Percentiles rank a stretch among this genome's conserved stretches.
Conservation (phyloP, 164 flowering plant genomes). For the Tetracentron sinense region DNA sequence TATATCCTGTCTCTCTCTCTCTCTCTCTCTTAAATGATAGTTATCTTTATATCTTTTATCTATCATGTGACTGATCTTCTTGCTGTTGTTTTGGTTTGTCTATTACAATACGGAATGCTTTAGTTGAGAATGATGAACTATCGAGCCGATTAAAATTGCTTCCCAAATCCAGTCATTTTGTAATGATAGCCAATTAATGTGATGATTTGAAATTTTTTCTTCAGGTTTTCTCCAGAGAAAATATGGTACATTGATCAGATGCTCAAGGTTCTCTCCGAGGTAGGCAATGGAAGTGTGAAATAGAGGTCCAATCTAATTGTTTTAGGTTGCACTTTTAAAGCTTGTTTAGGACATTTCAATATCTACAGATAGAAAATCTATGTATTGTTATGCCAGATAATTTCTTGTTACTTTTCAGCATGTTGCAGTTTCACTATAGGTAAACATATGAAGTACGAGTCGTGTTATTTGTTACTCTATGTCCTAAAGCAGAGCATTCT, state of each 20-base stretch:
- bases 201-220: not conserved
- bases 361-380: too few species aligned
- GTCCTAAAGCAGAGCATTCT: too few species aligned
- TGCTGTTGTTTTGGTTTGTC: too few species aligned
- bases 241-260: conserved; percentile 97
- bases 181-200: not conserved
- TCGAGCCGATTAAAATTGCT: not conserved
- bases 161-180: not conserved
- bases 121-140: not conserved
- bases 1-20: not conserved
- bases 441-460: conserved; percentile 9
- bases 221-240: conserved; percentile 89
- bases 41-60: too few species aligned
- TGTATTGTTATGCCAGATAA: not conserved
- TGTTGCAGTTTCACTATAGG: conserved; percentile 8
- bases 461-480: too few species aligned
- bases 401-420: not conserved
- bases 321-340: not conserved
- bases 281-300: conserved; percentile 24
- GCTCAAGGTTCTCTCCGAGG: conserved; percentile 96
- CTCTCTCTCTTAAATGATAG: not conserved
- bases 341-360: too few species aligned
- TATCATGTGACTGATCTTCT: not conserved
- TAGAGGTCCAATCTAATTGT: not conserved
- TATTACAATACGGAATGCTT: not conserved